Conservation (phyloP, 495 filamentous ascomycete species). For the Penicillium cosmopolitanum region DNA sequence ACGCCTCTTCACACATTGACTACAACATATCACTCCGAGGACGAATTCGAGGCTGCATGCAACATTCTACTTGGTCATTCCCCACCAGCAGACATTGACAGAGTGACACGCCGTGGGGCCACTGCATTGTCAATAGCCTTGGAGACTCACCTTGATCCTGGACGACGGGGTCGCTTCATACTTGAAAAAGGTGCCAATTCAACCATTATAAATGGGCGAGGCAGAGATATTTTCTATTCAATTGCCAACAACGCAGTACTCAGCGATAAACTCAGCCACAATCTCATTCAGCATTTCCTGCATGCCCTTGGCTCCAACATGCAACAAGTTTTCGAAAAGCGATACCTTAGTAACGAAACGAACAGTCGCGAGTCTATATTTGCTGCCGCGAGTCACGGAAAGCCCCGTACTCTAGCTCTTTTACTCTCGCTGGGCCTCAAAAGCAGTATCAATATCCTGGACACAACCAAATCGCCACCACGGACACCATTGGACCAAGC, state of each 20-base stretch:
- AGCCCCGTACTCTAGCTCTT: conserved; percentile 13
- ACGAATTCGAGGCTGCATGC: conserved; percentile 21
- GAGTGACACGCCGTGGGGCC: conserved; percentile 8
- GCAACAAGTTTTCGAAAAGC: conserved; percentile 6
- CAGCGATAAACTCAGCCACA: conserved; percentile 15
- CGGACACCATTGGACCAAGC: conserved; percentile 19
- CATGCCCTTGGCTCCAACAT: conserved; percentile 2
- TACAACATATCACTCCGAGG: conserved; percentile 23
- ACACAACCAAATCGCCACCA: conserved; percentile 12
- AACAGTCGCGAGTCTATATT: conserved; percentile 14
- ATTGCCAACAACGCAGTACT: conserved; percentile 19
- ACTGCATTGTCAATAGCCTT: conserved; percentile 19
- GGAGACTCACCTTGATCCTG: conserved; percentile 14
- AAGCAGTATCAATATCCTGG: conserved; percentile 9
- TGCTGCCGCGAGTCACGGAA: conserved; percentile 16
- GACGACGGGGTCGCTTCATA: conserved; percentile 11
- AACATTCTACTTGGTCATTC: conserved; percentile 10
- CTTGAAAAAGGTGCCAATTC: conserved; percentile 19
- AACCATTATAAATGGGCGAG: conserved; percentile 5
- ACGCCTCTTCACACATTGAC: conserved; percentile 20
- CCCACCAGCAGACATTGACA: conserved; percentile 14
- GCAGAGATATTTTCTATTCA: conserved; percentile 20
- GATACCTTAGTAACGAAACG: conserved; percentile 7
- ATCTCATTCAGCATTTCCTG: conserved; percentile 17
- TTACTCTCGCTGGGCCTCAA: conserved; percentile 15